A percentile compares a stretch with the other conserved stretches of the same genome.
These are phyloP conservation scores for Stevia rebaudiana DNA, from an alignment of 140 eudicot genomes.

Conservation along the genomic window DNA sequence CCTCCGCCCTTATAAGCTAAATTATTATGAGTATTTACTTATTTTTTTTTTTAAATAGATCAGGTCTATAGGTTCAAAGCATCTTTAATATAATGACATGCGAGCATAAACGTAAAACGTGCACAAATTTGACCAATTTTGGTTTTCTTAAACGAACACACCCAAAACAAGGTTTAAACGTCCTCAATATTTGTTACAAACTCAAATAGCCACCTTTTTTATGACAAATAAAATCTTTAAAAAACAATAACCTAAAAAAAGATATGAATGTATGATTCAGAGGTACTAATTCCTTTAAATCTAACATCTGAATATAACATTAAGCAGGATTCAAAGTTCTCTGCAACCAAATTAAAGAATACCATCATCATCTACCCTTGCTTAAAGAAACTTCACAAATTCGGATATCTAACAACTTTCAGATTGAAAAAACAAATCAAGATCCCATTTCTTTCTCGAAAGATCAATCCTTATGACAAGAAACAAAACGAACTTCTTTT, in stretches of 20 bases:
- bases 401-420: constrained; percentile 9
- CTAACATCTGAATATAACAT: constrained; percentile 28
- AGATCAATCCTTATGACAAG: not conserved
- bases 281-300: constrained; percentile 12
- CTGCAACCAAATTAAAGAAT: constrained; percentile 32
- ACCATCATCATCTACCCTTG: constrained; percentile 19
- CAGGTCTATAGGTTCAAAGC: too few species aligned
- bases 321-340: constrained; percentile 26
- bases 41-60: too few species aligned
- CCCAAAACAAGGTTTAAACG: too few species aligned
- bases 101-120: too few species aligned
- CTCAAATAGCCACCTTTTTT: not conserved
- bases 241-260: not conserved
- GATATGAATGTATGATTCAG: constrained; percentile 20
- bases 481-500: too few species aligned
- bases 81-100: too few species aligned
- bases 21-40: too few species aligned
- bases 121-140: too few species aligned
- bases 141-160: too few species aligned
- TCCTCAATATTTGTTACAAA: too few species aligned
- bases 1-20: too few species aligned
- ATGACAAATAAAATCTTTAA: not conserved
- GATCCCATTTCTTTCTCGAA: not conserved
- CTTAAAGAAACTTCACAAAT: constrained; percentile 18
- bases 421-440: constrained; percentile 14